A percentile compares a stretch with the other conserved stretches of the same genome.
Evolutionary conservation across 1,284 basidiomycete species (phyloP).

Genomic region (Acaromyces ingoldii): DNA sequence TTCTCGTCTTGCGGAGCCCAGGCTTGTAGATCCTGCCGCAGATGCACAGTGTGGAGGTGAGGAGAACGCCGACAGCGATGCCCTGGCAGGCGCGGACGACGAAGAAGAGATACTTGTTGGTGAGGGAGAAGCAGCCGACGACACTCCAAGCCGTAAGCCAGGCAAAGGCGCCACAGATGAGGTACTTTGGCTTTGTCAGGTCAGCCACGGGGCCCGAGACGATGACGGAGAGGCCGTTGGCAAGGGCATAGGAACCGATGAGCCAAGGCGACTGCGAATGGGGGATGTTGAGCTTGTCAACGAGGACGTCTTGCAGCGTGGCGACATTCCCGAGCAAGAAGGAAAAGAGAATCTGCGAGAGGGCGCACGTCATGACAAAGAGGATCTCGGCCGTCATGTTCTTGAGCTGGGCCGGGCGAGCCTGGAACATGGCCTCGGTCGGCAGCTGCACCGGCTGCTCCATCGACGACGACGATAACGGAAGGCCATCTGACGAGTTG

Average conservation of each 20-base stretch:
- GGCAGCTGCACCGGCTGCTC: neutral
- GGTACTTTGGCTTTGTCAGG: conserved; percentile 5
- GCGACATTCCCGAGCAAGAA: conserved; percentile 12
- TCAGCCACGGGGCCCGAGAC: conserved; percentile 19
- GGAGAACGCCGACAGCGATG: conserved; percentile 15
- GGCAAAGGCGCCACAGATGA: conserved; percentile 13
- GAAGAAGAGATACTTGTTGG: conserved; percentile 16
- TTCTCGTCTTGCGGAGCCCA: conserved; percentile 19
- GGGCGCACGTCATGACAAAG: conserved; percentile 16
- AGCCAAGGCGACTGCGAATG: conserved; percentile 19
- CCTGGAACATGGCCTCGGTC: too few species aligned
- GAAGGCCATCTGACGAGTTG: too few species aligned
- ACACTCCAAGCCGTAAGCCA: conserved; percentile 7
- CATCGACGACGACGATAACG: neutral
- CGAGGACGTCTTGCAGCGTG: conserved; percentile 7
- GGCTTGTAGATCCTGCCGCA: conserved; percentile 21
- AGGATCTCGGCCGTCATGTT: conserved; percentile 10
- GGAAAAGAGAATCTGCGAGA: conserved; percentile 15
- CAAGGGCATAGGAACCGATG: conserved; percentile 14
- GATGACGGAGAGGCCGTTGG: conserved; percentile 20
- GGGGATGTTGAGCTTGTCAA: conserved; percentile 6
- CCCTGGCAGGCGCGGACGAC: conserved; percentile 16
- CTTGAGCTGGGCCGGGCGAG: conserved; percentile 6
- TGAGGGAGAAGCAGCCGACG: conserved; percentile 8
- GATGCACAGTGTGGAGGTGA: conserved; percentile 10